These are phyloP conservation scores for Reticulascus tulasneorum DNA, from an alignment of 2,329 filamentous ascomycete species.

Conservation along the genomic window DNA sequence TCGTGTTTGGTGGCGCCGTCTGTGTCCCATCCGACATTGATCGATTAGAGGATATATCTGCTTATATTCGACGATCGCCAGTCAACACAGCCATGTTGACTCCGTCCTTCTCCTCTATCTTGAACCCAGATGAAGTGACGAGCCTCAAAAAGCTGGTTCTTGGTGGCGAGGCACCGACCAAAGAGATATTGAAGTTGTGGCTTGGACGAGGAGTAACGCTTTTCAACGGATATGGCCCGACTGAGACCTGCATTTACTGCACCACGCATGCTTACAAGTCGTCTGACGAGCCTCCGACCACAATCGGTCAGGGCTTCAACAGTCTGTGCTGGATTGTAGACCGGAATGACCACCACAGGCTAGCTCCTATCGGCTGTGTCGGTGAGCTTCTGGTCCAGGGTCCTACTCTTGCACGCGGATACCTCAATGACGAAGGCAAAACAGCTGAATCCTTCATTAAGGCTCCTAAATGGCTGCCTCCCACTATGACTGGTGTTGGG, in stretches of 20 bases:
- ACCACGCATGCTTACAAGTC: background rate
- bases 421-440: background rate
- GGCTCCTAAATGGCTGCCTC: background rate
- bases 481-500: background rate
- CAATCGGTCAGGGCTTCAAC: slow-evolving; percentile 16
- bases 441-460: slow-evolving; percentile 3
- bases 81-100: slow-evolving; percentile 11
- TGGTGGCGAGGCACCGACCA: slow-evolving; percentile 9
- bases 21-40: slow-evolving; percentile 7
- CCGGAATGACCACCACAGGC: slow-evolving; percentile 9
- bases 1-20: slow-evolving; percentile 30
- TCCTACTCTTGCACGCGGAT: slow-evolving; percentile 1
- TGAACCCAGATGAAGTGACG: slow-evolving; percentile 3
- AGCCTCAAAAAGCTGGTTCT: slow-evolving; percentile 1
- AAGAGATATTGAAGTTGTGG: background rate
- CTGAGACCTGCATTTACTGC: slow-evolving; percentile 3
- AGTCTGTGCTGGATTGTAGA: slow-evolving; percentile 19
- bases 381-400: slow-evolving; percentile 20
- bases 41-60: slow-evolving; percentile 15
- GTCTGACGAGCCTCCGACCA: slow-evolving; percentile 1
- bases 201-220: background rate
- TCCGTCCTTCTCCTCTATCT: slow-evolving; percentile 10
- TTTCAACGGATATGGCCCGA: slow-evolving; percentile 7
- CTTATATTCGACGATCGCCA: slow-evolving; percentile 5
- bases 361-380: slow-evolving; percentile 15